Base-by-base conservation (phyloP, 1,139 yeast genomes). In the Taphrina wiesneri region DNA sequence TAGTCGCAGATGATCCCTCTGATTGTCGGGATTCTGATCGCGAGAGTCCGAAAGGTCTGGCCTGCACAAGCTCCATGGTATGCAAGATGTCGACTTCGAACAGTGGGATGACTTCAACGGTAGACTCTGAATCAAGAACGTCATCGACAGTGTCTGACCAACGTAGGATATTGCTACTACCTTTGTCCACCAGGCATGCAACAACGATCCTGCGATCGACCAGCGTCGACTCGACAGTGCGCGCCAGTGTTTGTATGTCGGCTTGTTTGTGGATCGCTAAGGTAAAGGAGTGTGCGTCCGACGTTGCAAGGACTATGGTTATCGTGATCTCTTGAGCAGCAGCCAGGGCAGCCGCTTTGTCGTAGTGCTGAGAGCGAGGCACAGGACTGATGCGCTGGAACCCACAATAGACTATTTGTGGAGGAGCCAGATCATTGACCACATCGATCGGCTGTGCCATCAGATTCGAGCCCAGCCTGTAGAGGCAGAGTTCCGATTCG, bases 141-240 rank as follows among this genome's bases (percentile, higher is more conserved):
- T 60, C 64, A 46, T 45, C 51, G 41, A 51, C 52, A 5, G 51
- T 39, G 23, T 60, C 64, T 15, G 39, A 34, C 64, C 64, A 60
- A n/a, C 64, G 64, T 32, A 60, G 43, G 23, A 60, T 52, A 17
- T 28, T 60, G 39, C 41, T 39, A 43, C 57, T 51, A 13, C 47
- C 57, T 23, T 21, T 54, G 32, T 60, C 64, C 13, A 51, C 43
- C 17, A 60, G 57, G 49, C 64, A 60, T n/a, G 64, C 64, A 15
- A 60, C 57, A 11, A 51, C 64, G 47, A 51, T 25, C 26, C 47
- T 26, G 6, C 52, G 56, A 41, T 60, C 57, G 32, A 28, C 21
- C 43, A 39, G 32, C 7, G 23, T 21, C 15, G 64, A 56, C 51
- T 60, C 57, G 2, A 60, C 51, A 21, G 46, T 30, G 11, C 64